Conservation (phyloP, 2,329 filamentous ascomycete genomes). For the Coniosporium tulheliwenetii region DNA sequence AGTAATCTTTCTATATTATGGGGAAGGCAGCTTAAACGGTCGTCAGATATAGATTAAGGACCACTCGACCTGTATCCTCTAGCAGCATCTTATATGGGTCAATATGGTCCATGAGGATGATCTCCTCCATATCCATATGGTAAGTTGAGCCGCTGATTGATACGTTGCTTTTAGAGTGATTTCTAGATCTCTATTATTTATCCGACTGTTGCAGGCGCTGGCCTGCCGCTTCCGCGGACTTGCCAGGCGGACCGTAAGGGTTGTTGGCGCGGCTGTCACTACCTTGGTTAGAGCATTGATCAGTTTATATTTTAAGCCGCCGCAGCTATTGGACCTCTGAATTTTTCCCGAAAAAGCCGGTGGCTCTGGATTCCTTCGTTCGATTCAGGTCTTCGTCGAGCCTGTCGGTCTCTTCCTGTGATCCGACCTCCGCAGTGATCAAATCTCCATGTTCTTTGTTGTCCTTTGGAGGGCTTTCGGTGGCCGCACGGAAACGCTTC, state of each 20-base stretch:
- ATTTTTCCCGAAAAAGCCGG: conserved; percentile 11
- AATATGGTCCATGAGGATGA: conserved; percentile 13
- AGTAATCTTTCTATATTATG: conserved; percentile 17
- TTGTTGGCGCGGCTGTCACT: background rate
- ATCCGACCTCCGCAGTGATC: conserved; percentile 11
- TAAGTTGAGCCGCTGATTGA: conserved; percentile 17
- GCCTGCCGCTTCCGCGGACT: conserved; percentile 5
- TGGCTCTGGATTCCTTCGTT: conserved; percentile 10
- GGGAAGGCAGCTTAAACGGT: conserved; percentile 23
- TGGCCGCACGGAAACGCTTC: no score
- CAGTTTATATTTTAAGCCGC: conserved; percentile 8
- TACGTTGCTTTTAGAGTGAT: no score
- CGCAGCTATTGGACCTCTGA: conserved; percentile 13
- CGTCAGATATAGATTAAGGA: conserved; percentile 19
- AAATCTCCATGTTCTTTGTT: no score
- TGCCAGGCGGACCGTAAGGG: conserved; percentile 10
- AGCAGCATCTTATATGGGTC: conserved; percentile 18
- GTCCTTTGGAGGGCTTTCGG: no score
- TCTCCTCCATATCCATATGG: conserved; percentile 13
- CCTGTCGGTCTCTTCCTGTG: conserved; percentile 10
- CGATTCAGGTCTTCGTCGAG: conserved; percentile 12
- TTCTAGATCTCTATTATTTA: no score
- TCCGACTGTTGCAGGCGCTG: conserved; percentile 1
- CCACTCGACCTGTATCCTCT: conserved; percentile 13
- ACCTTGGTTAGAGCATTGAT: background rate